A percentile compares a stretch with the other conserved stretches of the same genome.
These are phyloP conservation scores for Coemansia sp. DNA, from an alignment of 192 early-diverging fungal species.

Conservation along the genomic window DNA sequence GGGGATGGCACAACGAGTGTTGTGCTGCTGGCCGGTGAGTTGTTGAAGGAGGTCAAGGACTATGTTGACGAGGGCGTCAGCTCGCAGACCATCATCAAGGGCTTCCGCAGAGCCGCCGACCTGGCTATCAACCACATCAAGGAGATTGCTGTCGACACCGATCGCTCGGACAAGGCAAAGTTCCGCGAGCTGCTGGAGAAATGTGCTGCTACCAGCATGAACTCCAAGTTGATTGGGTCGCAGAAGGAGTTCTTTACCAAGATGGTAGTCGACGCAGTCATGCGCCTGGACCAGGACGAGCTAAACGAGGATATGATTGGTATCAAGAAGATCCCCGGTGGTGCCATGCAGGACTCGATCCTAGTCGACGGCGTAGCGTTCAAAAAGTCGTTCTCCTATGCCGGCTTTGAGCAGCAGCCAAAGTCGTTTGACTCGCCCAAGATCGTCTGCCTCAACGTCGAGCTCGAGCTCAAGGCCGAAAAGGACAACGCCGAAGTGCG, in stretches of 20 bases:
- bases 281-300: slow-evolving; percentile 92
- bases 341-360: slow-evolving; percentile 98
- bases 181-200: slow-evolving; percentile 90
- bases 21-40: slow-evolving; percentile 93
- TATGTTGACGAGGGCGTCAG: slow-evolving; percentile 94
- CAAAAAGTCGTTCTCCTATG: slow-evolving; percentile 99
- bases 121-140: slow-evolving; percentile 90
- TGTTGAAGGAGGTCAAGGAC: slow-evolving; percentile 91
- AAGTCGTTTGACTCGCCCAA: slow-evolving; percentile 89
- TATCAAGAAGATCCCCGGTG: slow-evolving; percentile 97
- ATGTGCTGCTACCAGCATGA: slow-evolving; percentile 98
- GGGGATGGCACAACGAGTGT: slow-evolving; percentile 99
- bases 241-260: slow-evolving; percentile 97
- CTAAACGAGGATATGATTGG: slow-evolving; percentile 97
- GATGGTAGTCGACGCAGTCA: slow-evolving; percentile 97
- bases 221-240: slow-evolving; percentile 94
- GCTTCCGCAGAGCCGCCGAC: slow-evolving; percentile 89
- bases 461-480: slow-evolving; percentile 98
- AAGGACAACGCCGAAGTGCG: slow-evolving; percentile 99
- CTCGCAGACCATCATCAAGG: slow-evolving; percentile 93
- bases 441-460: slow-evolving; percentile 93
- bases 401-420: slow-evolving; percentile 99
- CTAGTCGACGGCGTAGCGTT: slow-evolving; percentile 97
- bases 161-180: slow-evolving; percentile 75
- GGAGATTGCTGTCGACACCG: slow-evolving; percentile 86